Evolutionary conservation across 129 eudicot genomes (phyloP), one percentile per base, ranked within the genome.

Genomic region (Arctium minus): DNA sequence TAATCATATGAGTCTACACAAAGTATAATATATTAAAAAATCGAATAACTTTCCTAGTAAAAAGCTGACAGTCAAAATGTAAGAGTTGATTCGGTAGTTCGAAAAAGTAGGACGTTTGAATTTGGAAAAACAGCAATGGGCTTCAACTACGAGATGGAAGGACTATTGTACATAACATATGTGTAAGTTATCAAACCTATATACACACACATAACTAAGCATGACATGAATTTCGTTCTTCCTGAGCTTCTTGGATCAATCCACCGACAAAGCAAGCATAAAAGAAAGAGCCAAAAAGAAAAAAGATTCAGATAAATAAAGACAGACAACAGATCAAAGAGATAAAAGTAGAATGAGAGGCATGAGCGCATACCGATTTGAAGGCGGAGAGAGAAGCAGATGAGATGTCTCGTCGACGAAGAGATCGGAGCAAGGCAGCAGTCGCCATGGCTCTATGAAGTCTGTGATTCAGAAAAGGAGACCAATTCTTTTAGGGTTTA

Each of bases 341-440:
- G 32, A 74, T 69, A 3, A 13, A 46, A 62, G n/a, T 53, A 40
- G 38, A 68, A 60, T 42, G 22, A 77, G 30, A 72, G 62, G 65
- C 18, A 13, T 3, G 65, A 53, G 2, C 8, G 11, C 73, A 9
- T 91, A 95, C 99, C 29, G 88, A 79, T 90, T 75, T 90, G 82
- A 76, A 85, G 73, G 97, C 86, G 2, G 97, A 78, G 12, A 93
- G n/a, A 62, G 97, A 73, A 22, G 88, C 90, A 38, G 90, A 85
- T 1, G 97, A 80, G 29, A 92, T 15, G 18, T 89, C 92, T 18
- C 89, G 87, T 69, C 92, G 92, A 32, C 86, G 96, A 37, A 86
- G 90, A 81, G 93, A 88, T 86, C 97, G 84, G 83, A 87, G 93
- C 72, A 95, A 72, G 2, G 83, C 77, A 8, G 94, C 50, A 78